Conservation (phyloP, 331 rosid genomes). For the Malus hybrid region DNA sequence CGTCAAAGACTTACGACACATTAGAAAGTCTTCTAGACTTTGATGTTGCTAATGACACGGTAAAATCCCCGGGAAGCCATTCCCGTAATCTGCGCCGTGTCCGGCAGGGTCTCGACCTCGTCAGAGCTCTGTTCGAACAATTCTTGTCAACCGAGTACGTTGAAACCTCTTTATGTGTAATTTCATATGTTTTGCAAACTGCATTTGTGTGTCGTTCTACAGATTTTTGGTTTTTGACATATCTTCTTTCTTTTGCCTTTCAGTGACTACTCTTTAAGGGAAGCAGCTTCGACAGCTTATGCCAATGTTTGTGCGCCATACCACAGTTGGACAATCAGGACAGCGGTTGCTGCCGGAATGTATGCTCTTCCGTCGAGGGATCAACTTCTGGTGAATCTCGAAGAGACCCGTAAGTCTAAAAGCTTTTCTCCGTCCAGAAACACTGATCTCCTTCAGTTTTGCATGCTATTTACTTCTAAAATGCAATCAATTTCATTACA, state of each 20-base stretch:
- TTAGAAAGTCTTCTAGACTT: conserved; percentile 40
- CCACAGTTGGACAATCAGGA: conserved; percentile 80
- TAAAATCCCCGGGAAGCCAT: conserved; percentile 66
- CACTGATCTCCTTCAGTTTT: not conserved
- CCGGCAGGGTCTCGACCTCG: conserved; percentile 89
- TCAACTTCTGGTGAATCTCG: conserved; percentile 73
- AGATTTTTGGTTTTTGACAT: not conserved
- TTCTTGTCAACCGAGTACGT: conserved; percentile 58
- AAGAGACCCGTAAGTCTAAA: conserved; percentile 56
- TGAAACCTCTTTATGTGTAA: not conserved
- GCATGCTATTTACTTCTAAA: not conserved
- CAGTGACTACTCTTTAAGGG: conserved; percentile 58
- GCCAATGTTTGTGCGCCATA: conserved; percentile 78
- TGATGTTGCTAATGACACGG: conserved; percentile 52
- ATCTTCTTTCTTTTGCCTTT: not conserved
- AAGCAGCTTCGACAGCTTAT: conserved; percentile 81
- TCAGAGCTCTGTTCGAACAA: conserved; percentile 70
- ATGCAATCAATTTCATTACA: conserved; percentile 25
- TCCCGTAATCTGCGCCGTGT: conserved; percentile 90
- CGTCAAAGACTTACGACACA: conserved; percentile 49
- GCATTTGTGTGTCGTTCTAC: not conserved
- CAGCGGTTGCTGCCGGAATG: conserved; percentile 97
- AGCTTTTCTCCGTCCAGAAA: not conserved
- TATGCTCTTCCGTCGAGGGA: conserved; percentile 88
- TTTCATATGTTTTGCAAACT: not conserved